These are phyloP conservation scores for Phialophora expanda DNA, from an alignment of 2,329 filamentous ascomycete genomes.

Conservation along the genomic window DNA sequence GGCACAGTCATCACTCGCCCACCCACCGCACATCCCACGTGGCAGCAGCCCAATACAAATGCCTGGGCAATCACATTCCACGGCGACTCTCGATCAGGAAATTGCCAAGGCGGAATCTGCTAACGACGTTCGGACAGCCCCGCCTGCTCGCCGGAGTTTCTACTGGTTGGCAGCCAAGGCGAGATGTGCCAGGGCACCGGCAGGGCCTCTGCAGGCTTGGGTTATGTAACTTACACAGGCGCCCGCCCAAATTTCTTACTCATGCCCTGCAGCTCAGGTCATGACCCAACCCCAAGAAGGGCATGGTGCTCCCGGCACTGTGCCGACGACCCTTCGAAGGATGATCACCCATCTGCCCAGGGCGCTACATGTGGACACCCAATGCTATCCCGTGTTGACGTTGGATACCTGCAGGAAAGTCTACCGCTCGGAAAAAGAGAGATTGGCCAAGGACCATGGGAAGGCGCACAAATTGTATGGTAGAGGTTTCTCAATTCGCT, in stretches of 20 bases:
- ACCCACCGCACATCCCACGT: neutral
- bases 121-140: neutral
- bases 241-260: slow-evolving; percentile 12
- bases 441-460: neutral
- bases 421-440: neutral
- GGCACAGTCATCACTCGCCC: neutral
- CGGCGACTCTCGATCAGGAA: neutral
- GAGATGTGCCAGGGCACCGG: neutral
- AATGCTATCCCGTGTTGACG: slow-evolving; percentile 1
- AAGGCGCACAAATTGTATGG: neutral
- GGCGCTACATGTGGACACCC: neutral
- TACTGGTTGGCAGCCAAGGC: neutral
- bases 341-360: neutral
- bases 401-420: too few species aligned
- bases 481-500: neutral
- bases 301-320: neutral
- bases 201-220: neutral
- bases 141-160: neutral
- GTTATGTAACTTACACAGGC: slow-evolving; percentile 20
- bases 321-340: slow-evolving; percentile 3
- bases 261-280: slow-evolving; percentile 19
- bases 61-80: neutral
- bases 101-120: neutral
- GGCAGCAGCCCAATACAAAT: neutral
- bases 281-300: slow-evolving; percentile 13